These are phyloP conservation scores for Penicillium psychrofluorescens DNA, from an alignment of 495 filamentous ascomycete genomes.

Conservation along the genomic window DNA sequence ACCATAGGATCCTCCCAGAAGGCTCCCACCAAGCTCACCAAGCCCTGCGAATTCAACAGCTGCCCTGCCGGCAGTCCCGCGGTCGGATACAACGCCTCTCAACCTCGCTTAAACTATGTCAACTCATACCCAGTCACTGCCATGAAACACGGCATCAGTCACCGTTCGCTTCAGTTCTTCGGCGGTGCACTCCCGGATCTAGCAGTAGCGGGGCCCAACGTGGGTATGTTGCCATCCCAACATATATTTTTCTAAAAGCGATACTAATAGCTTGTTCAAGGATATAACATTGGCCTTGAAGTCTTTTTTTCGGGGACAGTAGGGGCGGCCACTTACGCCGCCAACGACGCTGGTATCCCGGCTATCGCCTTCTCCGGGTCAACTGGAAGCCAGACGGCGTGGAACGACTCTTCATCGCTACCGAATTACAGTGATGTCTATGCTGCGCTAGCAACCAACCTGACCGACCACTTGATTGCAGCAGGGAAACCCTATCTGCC, in stretches of 20 bases:
- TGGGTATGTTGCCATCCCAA: background rate
- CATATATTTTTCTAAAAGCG: background rate
- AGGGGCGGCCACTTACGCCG: conserved; percentile 52
- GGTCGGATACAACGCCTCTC: conserved; percentile 46
- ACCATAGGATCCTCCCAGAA: conserved; percentile 43
- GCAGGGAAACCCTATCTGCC: conserved; percentile 57
- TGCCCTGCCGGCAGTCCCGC: conserved; percentile 50
- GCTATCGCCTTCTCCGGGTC: conserved; percentile 57
- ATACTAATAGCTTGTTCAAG: conserved; percentile 23
- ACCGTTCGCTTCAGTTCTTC: conserved; percentile 43
- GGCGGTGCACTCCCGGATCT: conserved; percentile 42
- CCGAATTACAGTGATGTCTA: conserved; percentile 50
- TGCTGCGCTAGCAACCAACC: conserved; percentile 49
- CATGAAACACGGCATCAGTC: conserved; percentile 56
- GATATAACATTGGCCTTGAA: conserved; percentile 45
- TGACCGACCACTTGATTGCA: conserved; percentile 44
- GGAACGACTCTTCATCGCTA: conserved; percentile 30
- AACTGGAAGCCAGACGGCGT: conserved; percentile 42
- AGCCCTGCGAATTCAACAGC: conserved; percentile 49
- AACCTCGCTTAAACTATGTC: conserved; percentile 58
- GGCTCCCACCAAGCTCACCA: conserved; percentile 33
- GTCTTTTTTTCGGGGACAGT: conserved; percentile 56
- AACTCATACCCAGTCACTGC: conserved; percentile 62
- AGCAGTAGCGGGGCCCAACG: conserved; percentile 58
- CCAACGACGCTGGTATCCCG: conserved; percentile 46